A percentile compares a stretch with the other conserved stretches of the same genome.
phyloP scores from a whole-genome alignment of 208 protist species.

The Crithidia thermophila region DNA sequence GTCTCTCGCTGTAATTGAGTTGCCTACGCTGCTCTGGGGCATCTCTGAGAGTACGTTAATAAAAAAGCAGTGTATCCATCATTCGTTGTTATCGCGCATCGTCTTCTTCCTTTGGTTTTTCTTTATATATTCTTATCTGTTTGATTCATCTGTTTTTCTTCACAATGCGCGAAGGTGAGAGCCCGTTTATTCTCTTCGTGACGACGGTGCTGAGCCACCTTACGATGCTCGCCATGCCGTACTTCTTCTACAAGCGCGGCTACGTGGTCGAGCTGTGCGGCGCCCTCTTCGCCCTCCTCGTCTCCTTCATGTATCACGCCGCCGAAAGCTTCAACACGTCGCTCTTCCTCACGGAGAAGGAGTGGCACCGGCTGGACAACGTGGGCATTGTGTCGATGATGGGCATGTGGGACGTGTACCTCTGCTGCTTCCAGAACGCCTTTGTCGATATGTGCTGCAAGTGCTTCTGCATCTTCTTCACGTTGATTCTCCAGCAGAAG shows the following conservation, averaged over 20 bases:
- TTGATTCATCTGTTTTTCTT: neutral
- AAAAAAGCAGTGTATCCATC: too few relatives aligned
- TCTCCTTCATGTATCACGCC: slow-evolving; percentile 82
- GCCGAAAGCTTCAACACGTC: slow-evolving; percentile 51
- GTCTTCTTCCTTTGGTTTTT: slow-evolving; percentile 5
- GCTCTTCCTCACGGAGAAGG: slow-evolving; percentile 61
- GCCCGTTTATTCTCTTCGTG: slow-evolving; percentile 41
- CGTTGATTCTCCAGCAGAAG: slow-evolving; percentile 61
- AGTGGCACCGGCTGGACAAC: slow-evolving; percentile 86
- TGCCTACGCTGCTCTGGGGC: too few relatives aligned
- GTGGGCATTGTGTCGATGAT: slow-evolving; percentile 53
- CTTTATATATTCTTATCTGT: neutral
- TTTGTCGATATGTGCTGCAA: slow-evolving; percentile 48
- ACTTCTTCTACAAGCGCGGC: slow-evolving; percentile 46
- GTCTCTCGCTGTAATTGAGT: too few relatives aligned
- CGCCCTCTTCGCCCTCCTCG: slow-evolving; percentile 49
- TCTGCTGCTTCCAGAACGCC: slow-evolving; percentile 39
- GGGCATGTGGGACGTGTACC: slow-evolving; percentile 55
- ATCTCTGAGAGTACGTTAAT: too few relatives aligned
- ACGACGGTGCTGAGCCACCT: slow-evolving; percentile 77
- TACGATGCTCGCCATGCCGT: slow-evolving; percentile 48
- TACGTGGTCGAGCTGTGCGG: slow-evolving; percentile 62
- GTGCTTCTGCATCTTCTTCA: slow-evolving; percentile 58
- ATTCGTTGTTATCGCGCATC: too few relatives aligned
- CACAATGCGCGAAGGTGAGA: slow-evolving; percentile 38